Evolutionary conservation across 2,329 filamentous ascomycete species (phyloP).

Genomic region (Furcasterigmium furcatum): DNA sequence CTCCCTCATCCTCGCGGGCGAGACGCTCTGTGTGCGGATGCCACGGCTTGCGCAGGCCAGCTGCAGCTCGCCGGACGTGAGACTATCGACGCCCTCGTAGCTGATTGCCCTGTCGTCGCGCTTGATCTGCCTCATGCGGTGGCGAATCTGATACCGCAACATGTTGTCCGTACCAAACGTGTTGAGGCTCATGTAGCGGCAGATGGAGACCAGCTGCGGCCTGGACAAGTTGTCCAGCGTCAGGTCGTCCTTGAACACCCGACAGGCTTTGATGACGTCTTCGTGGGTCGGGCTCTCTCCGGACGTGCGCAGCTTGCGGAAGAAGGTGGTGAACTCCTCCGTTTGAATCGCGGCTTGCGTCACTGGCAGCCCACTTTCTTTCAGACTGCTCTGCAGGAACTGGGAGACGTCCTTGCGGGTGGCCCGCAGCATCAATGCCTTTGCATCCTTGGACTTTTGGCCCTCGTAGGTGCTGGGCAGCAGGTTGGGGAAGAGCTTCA

Average conservation of each 20-base stretch:
- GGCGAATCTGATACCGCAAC: conserved; percentile 93
- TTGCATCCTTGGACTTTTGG: conserved; percentile 84
- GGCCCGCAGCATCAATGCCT: conserved; percentile 74
- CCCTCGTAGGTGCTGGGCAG: conserved; percentile 96
- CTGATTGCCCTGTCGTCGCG: conserved; percentile 92
- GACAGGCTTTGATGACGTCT: conserved; percentile 98
- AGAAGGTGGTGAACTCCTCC: conserved; percentile 94
- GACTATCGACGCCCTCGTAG: conserved; percentile 87
- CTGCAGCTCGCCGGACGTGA: conserved; percentile 92
- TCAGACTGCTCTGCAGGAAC: conserved; percentile 84
- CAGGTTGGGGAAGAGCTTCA: conserved; percentile 95
- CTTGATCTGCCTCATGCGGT: conserved; percentile 99
- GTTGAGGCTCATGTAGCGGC: conserved; percentile 96
- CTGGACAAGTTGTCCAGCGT: conserved; percentile 95
- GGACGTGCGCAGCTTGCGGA: conserved; percentile 90
- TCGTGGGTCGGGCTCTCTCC: conserved; percentile 84
- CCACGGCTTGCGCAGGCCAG: conserved; percentile 88
- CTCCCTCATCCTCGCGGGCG: conserved; percentile 80
- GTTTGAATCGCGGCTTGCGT: conserved; percentile 81
- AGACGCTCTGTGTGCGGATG: conserved; percentile 88
- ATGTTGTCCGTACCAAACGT: conserved; percentile 97
- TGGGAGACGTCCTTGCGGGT: conserved; percentile 91
- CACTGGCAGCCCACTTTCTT: conserved; percentile 89
- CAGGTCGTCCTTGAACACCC: conserved; percentile 96
- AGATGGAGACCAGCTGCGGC: conserved; percentile 95